phyloP scores from a whole-genome alignment of 805 yeast species.

The Yamadazyma phyllophila region DNA sequence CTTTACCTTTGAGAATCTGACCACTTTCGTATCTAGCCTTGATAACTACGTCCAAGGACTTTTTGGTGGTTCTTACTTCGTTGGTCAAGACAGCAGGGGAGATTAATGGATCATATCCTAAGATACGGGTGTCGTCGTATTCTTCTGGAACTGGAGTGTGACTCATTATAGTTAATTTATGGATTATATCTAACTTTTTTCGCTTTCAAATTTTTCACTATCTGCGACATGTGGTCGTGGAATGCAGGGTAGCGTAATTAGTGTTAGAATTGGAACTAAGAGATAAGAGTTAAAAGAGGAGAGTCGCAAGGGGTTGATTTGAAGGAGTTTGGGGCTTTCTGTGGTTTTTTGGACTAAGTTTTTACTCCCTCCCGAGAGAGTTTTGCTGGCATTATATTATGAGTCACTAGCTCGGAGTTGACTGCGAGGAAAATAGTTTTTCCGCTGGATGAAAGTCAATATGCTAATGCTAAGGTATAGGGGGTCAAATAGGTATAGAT shows the following conservation, averaged over 20 bases:
- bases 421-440: conserved; percentile 1
- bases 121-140: conserved; percentile 70
- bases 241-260: background rate
- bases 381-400: background rate
- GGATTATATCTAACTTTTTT: background rate
- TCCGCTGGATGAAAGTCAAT: background rate
- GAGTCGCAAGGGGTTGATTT: background rate
- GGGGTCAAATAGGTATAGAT: too few species aligned
- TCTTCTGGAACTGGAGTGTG: conserved; percentile 61
- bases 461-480: too few species aligned
- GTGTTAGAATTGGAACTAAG: background rate
- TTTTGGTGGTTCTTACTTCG: conserved; percentile 68
- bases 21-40: conserved; percentile 75
- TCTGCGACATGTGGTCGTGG: background rate
- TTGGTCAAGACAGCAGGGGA: conserved; percentile 91
- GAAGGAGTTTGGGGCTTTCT: background rate
- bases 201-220: conserved; percentile 2
- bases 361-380: too few species aligned
- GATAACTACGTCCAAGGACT: conserved; percentile 60
- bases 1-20: conserved; percentile 72
- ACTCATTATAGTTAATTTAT: conserved; percentile 20
- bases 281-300: background rate
- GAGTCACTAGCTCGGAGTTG: conserved; percentile 5
- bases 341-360: background rate
- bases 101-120: conserved; percentile 93